Conservation (phyloP, 352 stramenopile species). For the Phytophthora vignae region DNA sequence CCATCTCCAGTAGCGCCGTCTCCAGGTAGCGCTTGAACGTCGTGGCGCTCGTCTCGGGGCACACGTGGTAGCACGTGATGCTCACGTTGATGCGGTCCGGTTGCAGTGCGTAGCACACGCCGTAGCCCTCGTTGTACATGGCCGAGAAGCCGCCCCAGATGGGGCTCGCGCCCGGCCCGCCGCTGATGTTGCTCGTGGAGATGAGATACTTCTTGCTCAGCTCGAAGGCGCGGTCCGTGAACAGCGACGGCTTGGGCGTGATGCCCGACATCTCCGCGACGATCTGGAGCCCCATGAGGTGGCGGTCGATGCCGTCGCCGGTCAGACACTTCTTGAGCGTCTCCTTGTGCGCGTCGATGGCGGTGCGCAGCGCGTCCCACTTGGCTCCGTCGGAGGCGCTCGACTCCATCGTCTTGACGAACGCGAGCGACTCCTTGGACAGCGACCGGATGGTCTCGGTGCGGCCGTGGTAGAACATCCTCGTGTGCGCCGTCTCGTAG, state of each 20-base stretch:
- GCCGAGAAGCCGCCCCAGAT: slow-evolving; percentile 98
- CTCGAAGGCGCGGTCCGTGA: slow-evolving; percentile 94
- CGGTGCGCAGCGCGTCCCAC: slow-evolving; percentile 89
- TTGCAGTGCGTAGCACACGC: slow-evolving; percentile 96
- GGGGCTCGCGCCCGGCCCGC: slow-evolving; percentile 92
- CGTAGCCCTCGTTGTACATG: slow-evolving; percentile 95
- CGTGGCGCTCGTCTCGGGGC: slow-evolving; percentile 77
- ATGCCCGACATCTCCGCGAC: slow-evolving; percentile 93
- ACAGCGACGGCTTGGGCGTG: slow-evolving; percentile 89
- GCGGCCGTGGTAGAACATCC: slow-evolving; percentile 97
- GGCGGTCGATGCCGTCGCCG: slow-evolving; percentile 94
- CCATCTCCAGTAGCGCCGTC: slow-evolving; percentile 96
- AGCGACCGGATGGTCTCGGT: slow-evolving; percentile 94
- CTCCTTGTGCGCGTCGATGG: slow-evolving; percentile 93
- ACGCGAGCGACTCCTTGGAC: slow-evolving; percentile 90
- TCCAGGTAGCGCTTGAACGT: slow-evolving; percentile 93
- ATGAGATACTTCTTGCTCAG: slow-evolving; percentile 96
- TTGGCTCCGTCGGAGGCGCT: slow-evolving; percentile 66
- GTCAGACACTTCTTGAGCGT: slow-evolving; percentile 88
- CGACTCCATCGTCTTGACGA: slow-evolving; percentile 92
- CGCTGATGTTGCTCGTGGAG: slow-evolving; percentile 96
- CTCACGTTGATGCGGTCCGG: slow-evolving; percentile 95
- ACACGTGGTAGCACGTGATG: slow-evolving; percentile 92
- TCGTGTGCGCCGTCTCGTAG: slow-evolving; percentile 98
- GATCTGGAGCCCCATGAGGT: slow-evolving; percentile 97